Conservation (phyloP, 495 filamentous ascomycete species). For the Penicillium parvum region DNA sequence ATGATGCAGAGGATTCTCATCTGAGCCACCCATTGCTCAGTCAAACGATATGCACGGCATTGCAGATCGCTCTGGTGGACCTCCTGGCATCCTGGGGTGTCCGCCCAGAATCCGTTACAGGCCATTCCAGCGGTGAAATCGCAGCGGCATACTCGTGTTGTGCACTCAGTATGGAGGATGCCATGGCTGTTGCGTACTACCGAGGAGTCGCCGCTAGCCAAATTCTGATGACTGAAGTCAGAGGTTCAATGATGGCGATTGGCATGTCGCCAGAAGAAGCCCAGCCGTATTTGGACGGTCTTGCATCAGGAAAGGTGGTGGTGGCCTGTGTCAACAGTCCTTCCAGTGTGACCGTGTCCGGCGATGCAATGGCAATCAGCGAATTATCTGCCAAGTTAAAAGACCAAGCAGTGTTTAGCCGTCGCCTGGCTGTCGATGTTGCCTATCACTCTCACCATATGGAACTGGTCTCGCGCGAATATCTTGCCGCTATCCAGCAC, state of each 20-base stretch:
- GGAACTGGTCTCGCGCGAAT: slow-evolving; percentile 23
- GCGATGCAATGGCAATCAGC: slow-evolving; percentile 33
- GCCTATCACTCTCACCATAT: slow-evolving; percentile 67
- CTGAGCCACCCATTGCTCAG: slow-evolving; percentile 14
- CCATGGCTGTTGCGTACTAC: slow-evolving; percentile 25
- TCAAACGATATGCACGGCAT: slow-evolving; percentile 22
- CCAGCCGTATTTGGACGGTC: slow-evolving; percentile 9
- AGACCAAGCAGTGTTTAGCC: slow-evolving; percentile 1
- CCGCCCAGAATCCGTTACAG: slow-evolving; percentile 37
- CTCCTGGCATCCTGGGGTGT: slow-evolving; percentile 29
- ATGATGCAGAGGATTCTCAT: neutral
- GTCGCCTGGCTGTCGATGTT: slow-evolving; percentile 41
- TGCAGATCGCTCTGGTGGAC: slow-evolving; percentile 35
- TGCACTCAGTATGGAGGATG: slow-evolving; percentile 34
- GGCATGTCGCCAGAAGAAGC: slow-evolving; percentile 22
- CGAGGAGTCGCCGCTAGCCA: slow-evolving; percentile 21
- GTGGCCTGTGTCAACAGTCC: slow-evolving; percentile 50
- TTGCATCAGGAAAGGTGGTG: slow-evolving; percentile 7
- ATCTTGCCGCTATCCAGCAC: slow-evolving; percentile 15
- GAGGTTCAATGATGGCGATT: slow-evolving; percentile 36
- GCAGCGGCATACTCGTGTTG: slow-evolving; percentile 32
- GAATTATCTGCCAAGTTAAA: slow-evolving; percentile 6
- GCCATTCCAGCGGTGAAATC: slow-evolving; percentile 63
- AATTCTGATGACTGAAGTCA: neutral
- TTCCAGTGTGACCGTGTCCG: slow-evolving; percentile 37